phyloP scores from a whole-genome alignment of 2,329 filamentous ascomycete species.

The Xylariaceae sp. region DNA sequence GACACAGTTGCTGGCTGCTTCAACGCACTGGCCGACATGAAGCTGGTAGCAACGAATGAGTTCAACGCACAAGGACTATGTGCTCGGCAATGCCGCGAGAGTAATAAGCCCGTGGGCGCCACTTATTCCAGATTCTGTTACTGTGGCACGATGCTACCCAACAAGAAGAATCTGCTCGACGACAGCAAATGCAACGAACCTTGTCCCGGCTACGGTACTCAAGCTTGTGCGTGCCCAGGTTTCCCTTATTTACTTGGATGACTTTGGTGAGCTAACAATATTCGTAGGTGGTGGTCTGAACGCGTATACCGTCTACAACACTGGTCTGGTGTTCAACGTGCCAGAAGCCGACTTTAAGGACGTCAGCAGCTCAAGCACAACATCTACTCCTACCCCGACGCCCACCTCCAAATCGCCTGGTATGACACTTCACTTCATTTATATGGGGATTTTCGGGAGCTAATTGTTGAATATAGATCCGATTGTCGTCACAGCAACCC shows the following conservation, averaged over 20 bases:
- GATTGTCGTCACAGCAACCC: slow-evolving; percentile 13
- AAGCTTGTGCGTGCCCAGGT: slow-evolving; percentile 57
- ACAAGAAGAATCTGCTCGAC: slow-evolving; percentile 45
- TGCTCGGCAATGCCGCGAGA: slow-evolving; percentile 34
- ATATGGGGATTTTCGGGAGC: no score
- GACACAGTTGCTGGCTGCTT: slow-evolving; percentile 49
- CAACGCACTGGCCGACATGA: slow-evolving; percentile 37
- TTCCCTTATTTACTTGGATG: no score
- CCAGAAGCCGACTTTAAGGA: slow-evolving; percentile 25
- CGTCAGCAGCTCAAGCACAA: slow-evolving; percentile 21
- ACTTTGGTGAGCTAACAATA: no score
- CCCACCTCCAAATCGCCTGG: slow-evolving; percentile 6
- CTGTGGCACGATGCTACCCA: slow-evolving; percentile 67
- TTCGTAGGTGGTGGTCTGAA: slow-evolving; percentile 37
- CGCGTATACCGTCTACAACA: slow-evolving; percentile 47
- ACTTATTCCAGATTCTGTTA: slow-evolving; percentile 60
- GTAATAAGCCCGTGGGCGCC: slow-evolving; percentile 54
- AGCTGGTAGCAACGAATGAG: slow-evolving; percentile 11
- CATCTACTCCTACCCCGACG: slow-evolving; percentile 6
- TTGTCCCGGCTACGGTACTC: slow-evolving; percentile 57
- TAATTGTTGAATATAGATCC: slow-evolving; percentile 5
- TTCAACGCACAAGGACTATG: slow-evolving; percentile 42
- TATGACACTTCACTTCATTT: no score
- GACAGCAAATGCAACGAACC: slow-evolving; percentile 57
- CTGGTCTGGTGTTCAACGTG: slow-evolving; percentile 39